Conservation (phyloP, 441 rosid species). For the Pelargonium fulgidum region DNA sequence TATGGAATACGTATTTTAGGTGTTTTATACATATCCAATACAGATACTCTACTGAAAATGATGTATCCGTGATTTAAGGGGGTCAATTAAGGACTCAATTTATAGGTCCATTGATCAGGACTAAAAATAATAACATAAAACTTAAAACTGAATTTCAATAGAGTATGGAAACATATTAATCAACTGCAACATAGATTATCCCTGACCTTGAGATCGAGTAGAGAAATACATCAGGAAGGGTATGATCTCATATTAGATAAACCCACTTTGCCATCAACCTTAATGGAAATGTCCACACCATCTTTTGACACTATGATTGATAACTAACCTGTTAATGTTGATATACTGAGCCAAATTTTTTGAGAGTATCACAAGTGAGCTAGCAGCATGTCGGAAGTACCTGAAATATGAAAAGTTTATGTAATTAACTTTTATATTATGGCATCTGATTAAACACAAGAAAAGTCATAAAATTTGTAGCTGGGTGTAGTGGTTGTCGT, state of each 20-base stretch:
- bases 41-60: no score
- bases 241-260: no score
- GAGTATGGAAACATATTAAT: background rate
- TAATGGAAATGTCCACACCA: background rate
- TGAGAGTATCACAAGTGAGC: constrained; percentile 66
- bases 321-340: constrained; percentile 77
- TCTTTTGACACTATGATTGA: constrained; percentile 8
- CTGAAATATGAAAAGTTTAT: constrained; percentile 34
- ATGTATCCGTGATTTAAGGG: background rate
- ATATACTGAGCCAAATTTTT: constrained; percentile 83
- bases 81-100: background rate
- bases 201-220: no score
- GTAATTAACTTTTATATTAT: constrained; percentile 6
- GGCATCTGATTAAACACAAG: background rate
- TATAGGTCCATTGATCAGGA: background rate
- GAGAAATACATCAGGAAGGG: no score
- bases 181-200: no score
- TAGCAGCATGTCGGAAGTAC: constrained; percentile 83
- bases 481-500: no score
- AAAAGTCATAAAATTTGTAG: no score
- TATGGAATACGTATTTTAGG: no score
- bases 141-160: background rate
- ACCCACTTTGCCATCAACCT: background rate
- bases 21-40: no score
- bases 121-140: background rate